phyloP scores from a whole-genome alignment of 2,329 filamentous ascomycete species.

The Biscogniauxia marginata region DNA sequence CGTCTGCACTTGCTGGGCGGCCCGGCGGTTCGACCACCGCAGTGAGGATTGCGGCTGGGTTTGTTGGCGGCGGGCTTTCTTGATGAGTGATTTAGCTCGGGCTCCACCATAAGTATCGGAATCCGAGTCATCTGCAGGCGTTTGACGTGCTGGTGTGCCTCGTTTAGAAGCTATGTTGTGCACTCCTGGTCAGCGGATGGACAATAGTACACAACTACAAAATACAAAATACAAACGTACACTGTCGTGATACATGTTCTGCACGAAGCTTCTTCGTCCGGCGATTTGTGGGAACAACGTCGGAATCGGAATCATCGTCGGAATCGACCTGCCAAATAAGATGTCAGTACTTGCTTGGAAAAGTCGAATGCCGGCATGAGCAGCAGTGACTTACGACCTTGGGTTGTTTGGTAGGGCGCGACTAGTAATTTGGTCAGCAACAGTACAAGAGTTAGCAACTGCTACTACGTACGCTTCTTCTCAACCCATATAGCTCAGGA shows the following conservation, averaged over 20 bases:
- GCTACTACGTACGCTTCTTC: conserved; percentile 73
- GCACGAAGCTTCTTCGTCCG: conserved; percentile 70
- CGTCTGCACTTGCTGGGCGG: conserved; percentile 64
- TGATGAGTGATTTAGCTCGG: conserved; percentile 65
- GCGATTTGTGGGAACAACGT: conserved; percentile 55
- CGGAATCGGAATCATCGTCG: conserved; percentile 68
- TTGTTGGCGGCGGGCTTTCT: conserved; percentile 74
- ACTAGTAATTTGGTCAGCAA: conserved; percentile 42
- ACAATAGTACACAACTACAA: background rate
- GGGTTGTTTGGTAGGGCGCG: conserved; percentile 56
- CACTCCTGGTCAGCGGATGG: conserved; percentile 12
- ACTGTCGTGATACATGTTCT: conserved; percentile 57
- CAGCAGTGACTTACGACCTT: conserved; percentile 48
- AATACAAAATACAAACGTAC: conserved; percentile 46
- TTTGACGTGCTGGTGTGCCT: conserved; percentile 53
- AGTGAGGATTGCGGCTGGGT: conserved; percentile 62
- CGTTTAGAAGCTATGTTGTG: conserved; percentile 54
- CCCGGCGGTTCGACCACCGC: conserved; percentile 85
- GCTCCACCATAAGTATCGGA: conserved; percentile 79
- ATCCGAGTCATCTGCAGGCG: conserved; percentile 60
- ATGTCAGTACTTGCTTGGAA: conserved; percentile 10
- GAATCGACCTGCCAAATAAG: conserved; percentile 33
- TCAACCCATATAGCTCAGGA: conserved; percentile 89
- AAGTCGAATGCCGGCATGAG: background rate
- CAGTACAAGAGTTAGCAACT: conserved; percentile 7